Evolutionary conservation across 352 stramenopile genomes (phyloP).

Genomic region (Pythium rishiriense): DNA sequence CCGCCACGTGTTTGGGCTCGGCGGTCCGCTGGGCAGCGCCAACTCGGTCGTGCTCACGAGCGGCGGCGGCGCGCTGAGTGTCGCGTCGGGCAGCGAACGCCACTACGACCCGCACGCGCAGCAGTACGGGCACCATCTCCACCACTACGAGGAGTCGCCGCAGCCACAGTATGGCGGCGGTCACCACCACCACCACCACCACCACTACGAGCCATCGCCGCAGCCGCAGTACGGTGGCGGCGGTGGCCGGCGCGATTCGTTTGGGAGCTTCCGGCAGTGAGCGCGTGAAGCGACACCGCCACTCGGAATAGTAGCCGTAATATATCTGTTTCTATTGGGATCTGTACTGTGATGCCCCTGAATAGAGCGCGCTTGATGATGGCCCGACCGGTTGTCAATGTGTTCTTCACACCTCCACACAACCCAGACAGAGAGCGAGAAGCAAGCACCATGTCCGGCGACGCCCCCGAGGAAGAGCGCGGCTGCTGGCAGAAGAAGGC

Average conservation of each 20-base stretch:
- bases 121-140: conserved; percentile 13
- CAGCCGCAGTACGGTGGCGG: conserved; percentile 4
- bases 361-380: conserved; percentile 15
- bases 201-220: conserved; percentile 2
- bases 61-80: conserved; percentile 11
- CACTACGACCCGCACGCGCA: conserved; percentile 21
- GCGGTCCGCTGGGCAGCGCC: not conserved
- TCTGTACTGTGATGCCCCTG: not conserved
- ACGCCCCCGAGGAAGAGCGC: conserved; percentile 34
- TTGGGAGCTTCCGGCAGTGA: conserved; percentile 24
- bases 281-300: not conserved
- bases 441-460: conserved; percentile 21
- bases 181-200: conserved; percentile 2
- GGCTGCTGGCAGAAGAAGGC: conserved; percentile 76
- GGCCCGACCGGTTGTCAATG: not conserved
- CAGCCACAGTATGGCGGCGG: not conserved
- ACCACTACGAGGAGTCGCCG: conserved; percentile 15
- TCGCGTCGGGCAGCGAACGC: conserved; percentile 23
- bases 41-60: conserved; percentile 1
- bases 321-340: conserved; percentile 30
- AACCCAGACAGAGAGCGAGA: not conserved
- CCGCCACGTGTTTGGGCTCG: conserved; percentile 45
- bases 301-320: conserved; percentile 28
- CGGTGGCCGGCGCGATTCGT: conserved; percentile 20
- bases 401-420: too few relatives aligned